Conservation (phyloP, 352 stramenopile genomes). For the Plasmopara muralis region DNA sequence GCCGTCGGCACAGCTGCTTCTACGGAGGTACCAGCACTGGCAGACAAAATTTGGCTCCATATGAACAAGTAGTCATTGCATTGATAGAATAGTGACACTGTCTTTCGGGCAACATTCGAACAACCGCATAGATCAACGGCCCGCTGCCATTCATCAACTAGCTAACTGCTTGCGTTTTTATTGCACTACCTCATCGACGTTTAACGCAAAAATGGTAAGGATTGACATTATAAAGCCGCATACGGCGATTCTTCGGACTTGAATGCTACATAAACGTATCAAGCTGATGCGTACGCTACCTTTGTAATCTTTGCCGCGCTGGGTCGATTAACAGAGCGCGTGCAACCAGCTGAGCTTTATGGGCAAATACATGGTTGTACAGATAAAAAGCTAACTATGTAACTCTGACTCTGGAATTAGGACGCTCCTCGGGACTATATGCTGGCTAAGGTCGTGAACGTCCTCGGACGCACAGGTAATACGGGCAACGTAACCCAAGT, state of each 20-base stretch:
- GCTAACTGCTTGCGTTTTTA: conserved; percentile 9
- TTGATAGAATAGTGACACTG: conserved; percentile 3
- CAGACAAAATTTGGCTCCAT: conserved; percentile 73
- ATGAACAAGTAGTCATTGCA: conserved; percentile 9
- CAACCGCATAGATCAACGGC: conserved; percentile 5
- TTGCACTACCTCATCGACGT: conserved; percentile 83
- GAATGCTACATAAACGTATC: background rate
- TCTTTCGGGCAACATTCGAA: conserved; percentile 5
- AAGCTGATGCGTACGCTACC: conserved; percentile 7
- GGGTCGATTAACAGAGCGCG: too few species aligned
- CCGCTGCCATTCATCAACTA: conserved; percentile 8
- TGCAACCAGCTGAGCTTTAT: too few species aligned
- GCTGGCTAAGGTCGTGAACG: conserved; percentile 97
- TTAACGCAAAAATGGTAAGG: conserved; percentile 73
- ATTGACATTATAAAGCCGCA: background rate
- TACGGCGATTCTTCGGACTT: background rate
- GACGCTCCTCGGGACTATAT: conserved; percentile 90
- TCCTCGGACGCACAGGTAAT: conserved; percentile 99
- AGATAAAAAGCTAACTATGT: background rate
- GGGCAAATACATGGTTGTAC: background rate
- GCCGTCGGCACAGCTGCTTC: conserved; percentile 64
- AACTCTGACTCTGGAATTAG: conserved; percentile 15
- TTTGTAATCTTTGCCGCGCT: conserved; percentile 2
- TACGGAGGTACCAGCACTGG: conserved; percentile 79
- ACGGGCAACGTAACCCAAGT: conserved; percentile 99